Conservation (phyloP, 192 early-diverging fungal species). For the Rhizoclosmatium globosum region DNA sequence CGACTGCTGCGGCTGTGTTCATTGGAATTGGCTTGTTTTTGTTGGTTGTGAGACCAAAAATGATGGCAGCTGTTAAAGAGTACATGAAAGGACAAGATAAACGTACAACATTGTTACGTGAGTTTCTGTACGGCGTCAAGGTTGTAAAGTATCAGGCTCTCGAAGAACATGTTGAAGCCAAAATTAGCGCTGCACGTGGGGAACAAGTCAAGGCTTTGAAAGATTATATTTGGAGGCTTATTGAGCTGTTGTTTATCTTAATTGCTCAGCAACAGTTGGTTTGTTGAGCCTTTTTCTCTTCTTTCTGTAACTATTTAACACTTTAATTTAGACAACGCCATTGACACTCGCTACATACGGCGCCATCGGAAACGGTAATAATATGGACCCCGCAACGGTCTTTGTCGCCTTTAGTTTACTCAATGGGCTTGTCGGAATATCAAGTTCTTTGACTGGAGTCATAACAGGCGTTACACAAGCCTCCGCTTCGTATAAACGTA, state of each 20-base stretch:
- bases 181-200: slow-evolving; percentile 7
- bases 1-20: slow-evolving; percentile 10
- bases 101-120: slow-evolving; percentile 9
- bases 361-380: slow-evolving; percentile 14
- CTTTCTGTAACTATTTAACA: too few species aligned
- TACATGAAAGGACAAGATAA: not conserved
- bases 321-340: slow-evolving; percentile 2
- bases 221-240: not conserved
- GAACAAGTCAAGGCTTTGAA: slow-evolving; percentile 11
- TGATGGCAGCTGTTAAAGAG: slow-evolving; percentile 1
- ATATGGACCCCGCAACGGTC: slow-evolving; percentile 57
- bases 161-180: slow-evolving; percentile 10
- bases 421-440: slow-evolving; percentile 58
- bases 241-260: not conserved
- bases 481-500: slow-evolving; percentile 51
- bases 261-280: slow-evolving; percentile 9
- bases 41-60: not conserved
- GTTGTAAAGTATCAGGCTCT: slow-evolving; percentile 30
- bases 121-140: slow-evolving; percentile 34
- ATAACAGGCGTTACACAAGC: slow-evolving; percentile 32
- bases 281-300: too few species aligned
- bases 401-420: slow-evolving; percentile 67
- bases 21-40: not conserved
- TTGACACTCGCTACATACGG: slow-evolving; percentile 30
- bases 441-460: slow-evolving; percentile 52